Conservation (phyloP, 305 asterid genomes). For the Fraxinus velutina region DNA sequence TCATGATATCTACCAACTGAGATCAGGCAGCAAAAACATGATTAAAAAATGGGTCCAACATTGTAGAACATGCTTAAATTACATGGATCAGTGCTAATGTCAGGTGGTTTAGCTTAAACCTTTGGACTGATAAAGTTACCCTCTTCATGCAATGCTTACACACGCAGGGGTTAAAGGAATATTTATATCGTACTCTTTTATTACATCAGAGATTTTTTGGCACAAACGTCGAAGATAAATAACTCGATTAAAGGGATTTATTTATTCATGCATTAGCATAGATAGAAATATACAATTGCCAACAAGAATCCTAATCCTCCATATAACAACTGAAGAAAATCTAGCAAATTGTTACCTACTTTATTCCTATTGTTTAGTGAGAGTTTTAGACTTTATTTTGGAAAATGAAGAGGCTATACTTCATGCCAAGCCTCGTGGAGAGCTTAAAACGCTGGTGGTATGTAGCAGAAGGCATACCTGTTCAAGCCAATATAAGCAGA, state of each 20-base stretch:
- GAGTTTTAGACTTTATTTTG: neutral
- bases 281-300: neutral
- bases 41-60: neutral
- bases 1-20: slow-evolving; percentile 72
- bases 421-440: neutral
- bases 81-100: neutral
- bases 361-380: neutral
- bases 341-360: neutral
- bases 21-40: slow-evolving; percentile 1
- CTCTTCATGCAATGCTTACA: neutral
- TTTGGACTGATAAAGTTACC: neutral
- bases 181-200: neutral
- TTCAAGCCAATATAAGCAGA: slow-evolving; percentile 86
- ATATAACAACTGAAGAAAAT: neutral
- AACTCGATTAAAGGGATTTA: neutral
- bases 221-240: neutral
- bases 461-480: slow-evolving; percentile 55
- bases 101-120: neutral
- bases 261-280: neutral
- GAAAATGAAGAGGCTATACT: neutral
- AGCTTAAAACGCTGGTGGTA: neutral
- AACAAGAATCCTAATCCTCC: neutral
- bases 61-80: neutral
- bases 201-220: neutral
- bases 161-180: neutral